Evolutionary conservation across 1,139 yeast genomes (phyloP).

Genomic region (Debaryomyces sp.): DNA sequence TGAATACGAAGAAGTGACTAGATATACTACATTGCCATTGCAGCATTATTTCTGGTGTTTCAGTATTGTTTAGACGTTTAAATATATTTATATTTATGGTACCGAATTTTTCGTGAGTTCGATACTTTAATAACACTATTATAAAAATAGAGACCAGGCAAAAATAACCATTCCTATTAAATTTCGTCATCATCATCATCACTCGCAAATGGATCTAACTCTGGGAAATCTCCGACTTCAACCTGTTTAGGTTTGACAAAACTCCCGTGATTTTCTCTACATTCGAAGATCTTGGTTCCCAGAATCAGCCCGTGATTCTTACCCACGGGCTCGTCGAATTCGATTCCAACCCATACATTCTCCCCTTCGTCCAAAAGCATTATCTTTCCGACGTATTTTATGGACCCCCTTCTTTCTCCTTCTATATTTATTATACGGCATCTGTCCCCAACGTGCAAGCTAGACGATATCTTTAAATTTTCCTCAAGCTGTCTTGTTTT

Average conservation of each 20-base stretch:
- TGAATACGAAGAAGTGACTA: neutral
- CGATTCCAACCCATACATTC: constrained; percentile 50
- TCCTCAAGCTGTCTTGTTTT: constrained; percentile 19
- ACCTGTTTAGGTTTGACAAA: constrained; percentile 53
- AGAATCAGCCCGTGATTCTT: constrained; percentile 46
- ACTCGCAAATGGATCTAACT: constrained; percentile 41
- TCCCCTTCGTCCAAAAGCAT: constrained; percentile 54
- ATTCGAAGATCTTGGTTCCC: constrained; percentile 34
- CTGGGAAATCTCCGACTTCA: constrained; percentile 58
- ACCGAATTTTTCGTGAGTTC: neutral
- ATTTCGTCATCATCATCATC: constrained; percentile 36
- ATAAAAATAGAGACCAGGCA: neutral
- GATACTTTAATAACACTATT: neutral
- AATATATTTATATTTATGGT: neutral
- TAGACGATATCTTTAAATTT: constrained; percentile 20
- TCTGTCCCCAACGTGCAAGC: constrained; percentile 35
- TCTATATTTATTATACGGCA: constrained; percentile 47
- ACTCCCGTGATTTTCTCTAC: constrained; percentile 48
- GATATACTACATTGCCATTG: neutral
- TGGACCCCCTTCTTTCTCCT: constrained; percentile 66
- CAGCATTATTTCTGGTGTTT: neutral
- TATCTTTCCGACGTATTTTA: constrained; percentile 69
- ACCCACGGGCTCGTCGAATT: constrained; percentile 54
- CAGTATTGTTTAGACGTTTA: neutral
- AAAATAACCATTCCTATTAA: neutral